Evolutionary conservation across 2,329 filamentous ascomycete genomes (phyloP).

Genomic region (Stemphylium lycopersici): DNA sequence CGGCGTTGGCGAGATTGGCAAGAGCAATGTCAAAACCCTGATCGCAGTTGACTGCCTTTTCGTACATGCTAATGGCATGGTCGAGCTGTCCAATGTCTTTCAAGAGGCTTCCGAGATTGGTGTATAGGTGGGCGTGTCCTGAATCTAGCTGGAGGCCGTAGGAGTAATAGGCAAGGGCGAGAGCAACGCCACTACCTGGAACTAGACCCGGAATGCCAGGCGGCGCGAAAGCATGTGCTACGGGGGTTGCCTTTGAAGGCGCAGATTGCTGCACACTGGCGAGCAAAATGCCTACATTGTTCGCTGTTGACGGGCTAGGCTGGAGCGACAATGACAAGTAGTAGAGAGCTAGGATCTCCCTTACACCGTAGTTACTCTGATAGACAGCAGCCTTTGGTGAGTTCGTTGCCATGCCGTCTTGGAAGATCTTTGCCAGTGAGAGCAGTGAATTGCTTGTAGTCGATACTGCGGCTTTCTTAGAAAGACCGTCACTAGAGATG

Average conservation of each 20-base stretch:
- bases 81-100: constrained; percentile 96
- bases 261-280: constrained; percentile 83
- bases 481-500: constrained; percentile 69
- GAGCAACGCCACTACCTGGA: constrained; percentile 83
- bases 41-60: constrained; percentile 90
- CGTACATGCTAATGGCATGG: constrained; percentile 95
- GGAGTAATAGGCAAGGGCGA: constrained; percentile 93
- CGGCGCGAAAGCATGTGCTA: constrained; percentile 45
- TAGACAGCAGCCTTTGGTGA: constrained; percentile 60
- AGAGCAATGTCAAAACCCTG: constrained; percentile 95
- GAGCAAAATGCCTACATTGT: constrained; percentile 97
- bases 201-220: constrained; percentile 74
- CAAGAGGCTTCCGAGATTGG: constrained; percentile 90
- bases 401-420: constrained; percentile 88
- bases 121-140: constrained; percentile 93
- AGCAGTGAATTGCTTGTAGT: constrained; percentile 95
- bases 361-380: constrained; percentile 74
- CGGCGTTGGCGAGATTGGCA: constrained; percentile 94
- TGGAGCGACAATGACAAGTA: constrained; percentile 94
- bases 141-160: constrained; percentile 87
- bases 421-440: constrained; percentile 95
- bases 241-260: constrained; percentile 51
- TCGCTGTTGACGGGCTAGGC: constrained; percentile 94
- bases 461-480: constrained; percentile 80
- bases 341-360: constrained; percentile 92